A percentile compares a stretch with the other conserved stretches of the same genome.
These are phyloP conservation scores for Erodium trifolium DNA, from an alignment of 441 rosid genomes.

Conservation along the genomic window DNA sequence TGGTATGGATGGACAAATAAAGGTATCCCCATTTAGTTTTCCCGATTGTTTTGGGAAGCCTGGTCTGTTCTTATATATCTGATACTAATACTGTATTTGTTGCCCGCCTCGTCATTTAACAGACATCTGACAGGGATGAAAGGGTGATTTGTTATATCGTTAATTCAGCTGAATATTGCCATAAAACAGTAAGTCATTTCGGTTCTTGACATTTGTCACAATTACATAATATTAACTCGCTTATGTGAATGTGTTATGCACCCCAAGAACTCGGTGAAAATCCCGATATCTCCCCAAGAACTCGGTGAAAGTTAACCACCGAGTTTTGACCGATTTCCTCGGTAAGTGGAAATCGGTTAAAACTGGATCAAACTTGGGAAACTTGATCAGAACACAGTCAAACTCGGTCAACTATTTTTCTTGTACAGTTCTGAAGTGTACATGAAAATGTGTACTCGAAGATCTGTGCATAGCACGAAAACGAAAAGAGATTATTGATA, in stretches of 20 bases:
- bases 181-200: conserved; percentile 61
- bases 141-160: conserved; percentile 91
- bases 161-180: conserved; percentile 95
- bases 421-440: no score
- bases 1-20: conserved; percentile 95
- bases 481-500: no score
- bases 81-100: conserved; percentile 19
- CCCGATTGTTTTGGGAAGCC: conserved; percentile 2
- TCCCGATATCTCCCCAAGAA: no score
- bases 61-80: conserved; percentile 6
- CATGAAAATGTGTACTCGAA: no score
- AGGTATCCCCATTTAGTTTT: conserved; percentile 36
- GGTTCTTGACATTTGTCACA: conserved; percentile 9
- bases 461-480: no score
- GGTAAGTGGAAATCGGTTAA: no score
- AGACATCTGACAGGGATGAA: conserved; percentile 96
- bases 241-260: not conserved
- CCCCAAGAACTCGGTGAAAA: no score
- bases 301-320: no score
- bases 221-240: conserved; percentile 14
- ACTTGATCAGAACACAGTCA: no score
- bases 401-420: no score
- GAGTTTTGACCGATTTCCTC: no score
- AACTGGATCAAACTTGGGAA: no score
- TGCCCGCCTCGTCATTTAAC: conserved; percentile 24